A percentile compares a stretch with the other conserved stretches of the same genome.
Evolutionary conservation across 176 grass and related monocot species (phyloP).

Genomic region (Puya raimondii): DNA sequence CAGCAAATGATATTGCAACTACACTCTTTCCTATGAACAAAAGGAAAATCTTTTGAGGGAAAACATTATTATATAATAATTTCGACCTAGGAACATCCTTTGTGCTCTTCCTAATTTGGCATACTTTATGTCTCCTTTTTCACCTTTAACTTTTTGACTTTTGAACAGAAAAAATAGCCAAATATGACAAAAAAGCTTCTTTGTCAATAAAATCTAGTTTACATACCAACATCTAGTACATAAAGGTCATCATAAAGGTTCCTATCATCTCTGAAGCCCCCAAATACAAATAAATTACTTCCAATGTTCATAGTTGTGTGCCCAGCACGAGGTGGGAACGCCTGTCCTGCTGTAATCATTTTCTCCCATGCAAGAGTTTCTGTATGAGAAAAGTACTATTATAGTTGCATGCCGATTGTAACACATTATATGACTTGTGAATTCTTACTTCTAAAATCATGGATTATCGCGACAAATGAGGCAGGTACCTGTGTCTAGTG

Average conservation of each 20-base stretch:
- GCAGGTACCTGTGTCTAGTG: conserved; percentile 20
- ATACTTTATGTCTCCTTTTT: neutral
- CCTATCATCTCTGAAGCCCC: conserved; percentile 22
- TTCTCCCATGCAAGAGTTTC: conserved; percentile 25
- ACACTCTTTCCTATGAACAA: neutral
- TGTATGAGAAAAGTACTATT: conserved; percentile 7
- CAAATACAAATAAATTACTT: conserved; percentile 28
- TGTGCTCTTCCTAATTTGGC: neutral
- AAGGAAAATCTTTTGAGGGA: neutral
- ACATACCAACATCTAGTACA: conserved; percentile 23
- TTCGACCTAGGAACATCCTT: neutral
- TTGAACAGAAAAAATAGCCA: neutral
- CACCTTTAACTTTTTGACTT: neutral
- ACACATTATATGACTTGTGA: no score
- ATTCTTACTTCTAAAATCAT: no score
- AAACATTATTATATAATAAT: neutral
- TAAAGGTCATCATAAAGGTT: conserved; percentile 30
- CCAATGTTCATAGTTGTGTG: conserved; percentile 25
- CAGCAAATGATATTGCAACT: neutral
- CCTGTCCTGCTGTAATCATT: conserved; percentile 17
- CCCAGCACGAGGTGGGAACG: conserved; percentile 25
- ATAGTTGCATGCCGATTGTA: neutral
- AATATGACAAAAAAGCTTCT: neutral
- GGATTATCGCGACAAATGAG: no score
- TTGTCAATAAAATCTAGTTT: neutral